These are phyloP conservation scores for Neurospora tetrasperma DNA, from an alignment of 495 filamentous ascomycete species.

Conservation along the genomic window DNA sequence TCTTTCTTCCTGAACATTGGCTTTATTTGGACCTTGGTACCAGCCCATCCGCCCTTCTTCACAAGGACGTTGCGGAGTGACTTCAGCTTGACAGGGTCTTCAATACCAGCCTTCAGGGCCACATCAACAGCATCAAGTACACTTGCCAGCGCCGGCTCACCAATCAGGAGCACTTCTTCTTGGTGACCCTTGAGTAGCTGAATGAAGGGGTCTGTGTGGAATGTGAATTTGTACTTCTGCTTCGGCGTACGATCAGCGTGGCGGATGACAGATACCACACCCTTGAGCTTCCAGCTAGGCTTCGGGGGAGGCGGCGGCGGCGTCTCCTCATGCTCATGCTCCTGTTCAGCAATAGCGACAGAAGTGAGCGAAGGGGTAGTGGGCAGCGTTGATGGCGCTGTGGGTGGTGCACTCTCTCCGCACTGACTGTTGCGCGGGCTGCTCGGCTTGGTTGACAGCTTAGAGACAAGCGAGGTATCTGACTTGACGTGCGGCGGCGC, in stretches of 20 bases:
- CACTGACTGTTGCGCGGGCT: conserved; percentile 25
- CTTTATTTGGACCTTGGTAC: conserved; percentile 98
- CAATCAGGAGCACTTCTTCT: conserved; percentile 91
- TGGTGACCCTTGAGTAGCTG: conserved; percentile 87
- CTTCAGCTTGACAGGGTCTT: conserved; percentile 80
- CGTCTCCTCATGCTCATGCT: conserved; percentile 17
- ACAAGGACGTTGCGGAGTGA: conserved; percentile 73
- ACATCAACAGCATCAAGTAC: conserved; percentile 74
- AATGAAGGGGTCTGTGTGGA: conserved; percentile 93
- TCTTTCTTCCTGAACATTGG: conserved; percentile 88
- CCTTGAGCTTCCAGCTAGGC: conserved; percentile 94
- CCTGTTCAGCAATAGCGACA: not conserved
- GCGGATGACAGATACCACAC: conserved; percentile 92
- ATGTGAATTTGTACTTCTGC: conserved; percentile 98
- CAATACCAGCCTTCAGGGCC: conserved; percentile 64
- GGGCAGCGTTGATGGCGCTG: conserved; percentile 32
- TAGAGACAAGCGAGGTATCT: conserved; percentile 14
- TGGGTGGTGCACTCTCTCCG: conserved; percentile 29
- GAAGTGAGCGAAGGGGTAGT: conserved; percentile 25
- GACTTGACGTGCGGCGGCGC: conserved; percentile 4
- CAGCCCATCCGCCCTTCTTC: conserved; percentile 86
- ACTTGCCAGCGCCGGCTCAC: conserved; percentile 79
- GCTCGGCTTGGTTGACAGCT: conserved; percentile 24
- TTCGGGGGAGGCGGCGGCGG: conserved; percentile 79
- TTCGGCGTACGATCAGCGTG: conserved; percentile 97